Evolutionary conservation across 2,329 filamentous ascomycete species (phyloP).

Genomic region (Fusarium luffae): DNA sequence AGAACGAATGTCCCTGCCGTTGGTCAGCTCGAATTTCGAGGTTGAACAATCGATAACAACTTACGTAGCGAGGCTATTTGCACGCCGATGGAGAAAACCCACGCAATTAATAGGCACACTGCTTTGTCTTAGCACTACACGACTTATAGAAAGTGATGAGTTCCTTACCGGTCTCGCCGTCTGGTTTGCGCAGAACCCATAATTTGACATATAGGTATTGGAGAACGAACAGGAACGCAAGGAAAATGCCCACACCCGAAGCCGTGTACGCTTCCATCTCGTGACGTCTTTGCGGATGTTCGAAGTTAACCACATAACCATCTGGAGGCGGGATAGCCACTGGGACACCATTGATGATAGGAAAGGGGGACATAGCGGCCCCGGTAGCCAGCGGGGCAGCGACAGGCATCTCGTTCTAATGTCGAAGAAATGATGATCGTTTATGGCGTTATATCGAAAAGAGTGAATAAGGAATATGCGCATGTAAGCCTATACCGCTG

Average conservation of each 20-base stretch:
- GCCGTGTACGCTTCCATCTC: conserved; percentile 36
- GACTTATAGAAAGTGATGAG: background rate
- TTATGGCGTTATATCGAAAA: background rate
- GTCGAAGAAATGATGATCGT: background rate
- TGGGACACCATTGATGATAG: conserved; percentile 30
- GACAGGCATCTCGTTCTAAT: background rate
- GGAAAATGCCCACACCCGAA: conserved; percentile 31
- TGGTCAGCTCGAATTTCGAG: background rate
- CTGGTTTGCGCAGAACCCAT: conserved; percentile 32
- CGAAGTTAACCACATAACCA: conserved; percentile 50
- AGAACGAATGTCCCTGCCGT: conserved; percentile 22
- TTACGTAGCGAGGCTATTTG: conserved; percentile 33
- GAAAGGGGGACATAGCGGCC: conserved; percentile 26
- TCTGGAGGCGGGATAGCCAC: conserved; percentile 43
- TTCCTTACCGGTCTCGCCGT: conserved; percentile 37
- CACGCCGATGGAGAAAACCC: conserved; percentile 38
- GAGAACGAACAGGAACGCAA: conserved; percentile 38
- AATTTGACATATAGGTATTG: conserved; percentile 45
- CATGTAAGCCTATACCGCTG: background rate
- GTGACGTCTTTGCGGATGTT: conserved; percentile 45
- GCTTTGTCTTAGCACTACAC: background rate
- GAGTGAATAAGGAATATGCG: background rate
- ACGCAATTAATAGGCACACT: conserved; percentile 37
- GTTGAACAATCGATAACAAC: background rate
- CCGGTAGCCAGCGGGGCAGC: background rate